phyloP scores from a whole-genome alignment of 2,329 filamentous ascomycete genomes.

The Cladosporium sp. region DNA sequence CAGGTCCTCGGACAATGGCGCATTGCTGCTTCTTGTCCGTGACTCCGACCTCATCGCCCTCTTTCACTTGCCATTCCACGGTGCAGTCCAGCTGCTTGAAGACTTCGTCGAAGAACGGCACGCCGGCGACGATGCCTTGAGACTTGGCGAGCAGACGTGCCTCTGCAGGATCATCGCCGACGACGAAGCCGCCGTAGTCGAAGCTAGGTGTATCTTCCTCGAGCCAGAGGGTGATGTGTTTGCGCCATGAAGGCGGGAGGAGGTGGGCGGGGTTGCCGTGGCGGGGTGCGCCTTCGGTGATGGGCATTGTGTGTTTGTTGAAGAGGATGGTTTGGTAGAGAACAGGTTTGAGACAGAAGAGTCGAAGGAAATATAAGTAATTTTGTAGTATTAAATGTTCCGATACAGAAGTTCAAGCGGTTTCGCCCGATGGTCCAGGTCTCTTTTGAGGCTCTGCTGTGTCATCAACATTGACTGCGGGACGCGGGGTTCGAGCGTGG shows the following conservation, averaged over 20 bases:
- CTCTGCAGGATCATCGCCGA: conserved; percentile 64
- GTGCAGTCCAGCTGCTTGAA: conserved; percentile 86
- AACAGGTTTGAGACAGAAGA: neutral
- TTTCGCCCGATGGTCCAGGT: neutral
- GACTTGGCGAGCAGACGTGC: conserved; percentile 57
- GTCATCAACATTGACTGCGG: neutral
- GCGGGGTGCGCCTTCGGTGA: conserved; percentile 54
- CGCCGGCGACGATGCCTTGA: conserved; percentile 81
- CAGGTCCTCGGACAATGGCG: conserved; percentile 83
- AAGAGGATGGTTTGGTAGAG: neutral
- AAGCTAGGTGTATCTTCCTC: conserved; percentile 95
- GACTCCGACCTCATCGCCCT: conserved; percentile 69
- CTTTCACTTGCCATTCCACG: conserved; percentile 81
- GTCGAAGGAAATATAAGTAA: neutral
- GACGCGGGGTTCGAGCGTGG: neutral
- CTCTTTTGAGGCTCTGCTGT: neutral
- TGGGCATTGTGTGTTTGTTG: conserved; percentile 31
- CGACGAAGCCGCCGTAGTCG: conserved; percentile 96
- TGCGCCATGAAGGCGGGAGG: conserved; percentile 82
- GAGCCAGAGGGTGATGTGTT: conserved; percentile 78
- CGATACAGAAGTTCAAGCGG: neutral
- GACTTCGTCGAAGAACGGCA: conserved; percentile 94
- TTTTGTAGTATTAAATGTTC: neutral
- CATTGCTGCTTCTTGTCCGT: conserved; percentile 62
- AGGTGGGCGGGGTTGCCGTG: conserved; percentile 68